Evolutionary conservation across 495 filamentous ascomycete genomes (phyloP), one percentile per base, ranked within the genome.

Genomic region (Penicillium lagena): DNA sequence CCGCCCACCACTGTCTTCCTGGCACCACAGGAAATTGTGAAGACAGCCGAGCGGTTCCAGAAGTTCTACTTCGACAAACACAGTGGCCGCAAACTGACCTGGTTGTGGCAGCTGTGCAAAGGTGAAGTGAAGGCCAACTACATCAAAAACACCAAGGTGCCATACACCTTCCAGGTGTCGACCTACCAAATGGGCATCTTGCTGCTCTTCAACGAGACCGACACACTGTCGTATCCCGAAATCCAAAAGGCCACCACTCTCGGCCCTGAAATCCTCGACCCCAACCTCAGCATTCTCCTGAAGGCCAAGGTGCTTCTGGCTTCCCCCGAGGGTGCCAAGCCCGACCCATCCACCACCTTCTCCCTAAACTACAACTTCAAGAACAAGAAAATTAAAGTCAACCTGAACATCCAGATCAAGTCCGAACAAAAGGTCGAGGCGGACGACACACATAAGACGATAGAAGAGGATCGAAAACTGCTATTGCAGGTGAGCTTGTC

Each of bases 71-170:
- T 83, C 63, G 81, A 88, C 63, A 99, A 97, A 75, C 93, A 99
- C 61, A 91, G 80, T 46, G 93, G 93, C 35, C 86, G 93, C 41
- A 98, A 96, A 70, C 76, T 98, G 17, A 95, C 90, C 13, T 98
- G 93, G 93, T 68, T 98, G 22, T 98, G 93, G 93, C 89, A 97
- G 60, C 72, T 97, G 15, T 97, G 88, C 75, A 98, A 97, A 67
- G 93, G 94, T 45, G 93, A 99, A 63, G 75, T 99, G 41, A 91
- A 90, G 66, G 83, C 89, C 6, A 95, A 89, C 58, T 99, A 96
- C 67, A 81, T 85, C 66, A 91, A 86, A 64, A 82, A 79, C 51
- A 76, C 81, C 43, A 96, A 95, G 68, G 84, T 88, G 10, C 88
- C 90, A 1, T 96, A 89, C 66, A 97, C 88, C n/a, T 89, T 99